Evolutionary conservation across 352 stramenopile species (phyloP).

Genomic region (Phytophthora sp.): DNA sequence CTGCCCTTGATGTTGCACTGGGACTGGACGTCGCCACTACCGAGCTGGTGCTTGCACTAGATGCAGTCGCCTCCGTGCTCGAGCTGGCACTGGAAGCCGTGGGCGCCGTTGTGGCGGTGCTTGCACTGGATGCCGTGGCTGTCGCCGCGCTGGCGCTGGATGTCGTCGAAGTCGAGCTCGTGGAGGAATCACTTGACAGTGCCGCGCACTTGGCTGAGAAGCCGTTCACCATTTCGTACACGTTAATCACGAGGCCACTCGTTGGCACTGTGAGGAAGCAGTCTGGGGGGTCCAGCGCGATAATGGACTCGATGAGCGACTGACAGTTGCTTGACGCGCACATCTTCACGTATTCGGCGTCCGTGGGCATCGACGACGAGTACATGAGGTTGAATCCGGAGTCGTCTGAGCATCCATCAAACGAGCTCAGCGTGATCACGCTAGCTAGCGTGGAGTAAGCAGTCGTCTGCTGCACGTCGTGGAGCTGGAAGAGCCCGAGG

Average conservation of each 20-base stretch:
- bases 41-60: too few relatives aligned
- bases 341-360: conserved; percentile 6
- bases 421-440: conserved; percentile 20
- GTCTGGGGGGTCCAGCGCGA: conserved; percentile 8
- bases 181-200: conserved; percentile 1
- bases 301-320: background rate
- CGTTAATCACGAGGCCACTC: conserved; percentile 10
- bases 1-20: background rate
- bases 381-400: conserved; percentile 11
- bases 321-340: conserved; percentile 1
- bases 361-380: conserved; percentile 1
- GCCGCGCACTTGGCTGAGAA: conserved; percentile 6
- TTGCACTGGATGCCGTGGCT: too few relatives aligned
- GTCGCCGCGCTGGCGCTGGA: background rate
- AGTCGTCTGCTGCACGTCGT: conserved; percentile 13
- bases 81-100: background rate
- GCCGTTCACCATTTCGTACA: conserved; percentile 5
- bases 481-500: conserved; percentile 1
- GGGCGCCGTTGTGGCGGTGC: background rate
- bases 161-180: background rate
- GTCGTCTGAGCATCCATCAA: conserved; percentile 23
- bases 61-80: background rate
- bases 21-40: background rate
- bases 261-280: conserved; percentile 6
- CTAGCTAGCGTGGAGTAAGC: conserved; percentile 30